These are phyloP conservation scores for Paecilomyces variotii DNA, from an alignment of 2,329 filamentous ascomycete genomes.

Conservation along the genomic window DNA sequence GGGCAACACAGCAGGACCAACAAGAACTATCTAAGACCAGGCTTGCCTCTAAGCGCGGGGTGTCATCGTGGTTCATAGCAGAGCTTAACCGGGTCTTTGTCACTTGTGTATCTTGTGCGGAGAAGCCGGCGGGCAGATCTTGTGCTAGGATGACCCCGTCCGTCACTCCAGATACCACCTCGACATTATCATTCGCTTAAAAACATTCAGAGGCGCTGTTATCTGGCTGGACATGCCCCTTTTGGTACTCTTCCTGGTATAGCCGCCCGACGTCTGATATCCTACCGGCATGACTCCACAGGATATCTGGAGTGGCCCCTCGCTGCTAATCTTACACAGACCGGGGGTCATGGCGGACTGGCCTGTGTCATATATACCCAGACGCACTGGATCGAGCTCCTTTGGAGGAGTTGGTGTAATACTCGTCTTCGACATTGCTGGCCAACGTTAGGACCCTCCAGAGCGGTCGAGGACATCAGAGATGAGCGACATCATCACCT, in stretches of 20 bases:
- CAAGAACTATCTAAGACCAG: neutral
- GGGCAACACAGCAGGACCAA: neutral
- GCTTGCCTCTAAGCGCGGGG: neutral
- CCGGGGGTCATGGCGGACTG: neutral
- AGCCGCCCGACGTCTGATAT: neutral
- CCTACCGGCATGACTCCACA: neutral
- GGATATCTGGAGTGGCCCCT: neutral
- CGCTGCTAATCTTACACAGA: neutral
- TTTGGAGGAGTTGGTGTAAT: neutral
- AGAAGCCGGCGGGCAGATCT: neutral
- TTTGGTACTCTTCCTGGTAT: neutral
- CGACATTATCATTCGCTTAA: neutral
- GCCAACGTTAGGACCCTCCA: neutral
- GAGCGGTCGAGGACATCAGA: neutral
- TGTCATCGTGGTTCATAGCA: neutral
- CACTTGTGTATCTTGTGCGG: neutral
- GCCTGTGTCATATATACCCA: neutral
- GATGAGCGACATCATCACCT: constrained; percentile 3
- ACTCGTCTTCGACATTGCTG: neutral
- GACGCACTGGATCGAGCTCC: neutral
- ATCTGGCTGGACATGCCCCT: neutral
- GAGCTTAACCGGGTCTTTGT: neutral
- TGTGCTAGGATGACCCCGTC: neutral
- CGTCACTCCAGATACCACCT: neutral
- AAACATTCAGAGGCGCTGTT: neutral